These are phyloP conservation scores for Physaria fendleri DNA, from an alignment of 345 rosid genomes.

Conservation along the genomic window DNA sequence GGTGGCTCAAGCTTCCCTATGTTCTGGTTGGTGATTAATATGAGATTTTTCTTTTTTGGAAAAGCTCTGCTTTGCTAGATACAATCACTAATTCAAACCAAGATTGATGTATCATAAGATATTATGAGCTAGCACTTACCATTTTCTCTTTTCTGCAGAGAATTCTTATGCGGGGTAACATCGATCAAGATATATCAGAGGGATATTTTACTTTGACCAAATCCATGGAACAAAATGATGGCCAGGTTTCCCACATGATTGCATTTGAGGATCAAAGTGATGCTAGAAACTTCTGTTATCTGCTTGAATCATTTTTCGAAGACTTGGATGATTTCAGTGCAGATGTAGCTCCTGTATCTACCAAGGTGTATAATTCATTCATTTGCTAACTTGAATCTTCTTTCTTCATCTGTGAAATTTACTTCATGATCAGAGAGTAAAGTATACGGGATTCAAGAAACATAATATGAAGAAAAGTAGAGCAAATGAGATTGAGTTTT, in stretches of 20 bases:
- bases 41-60: neutral
- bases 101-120: neutral
- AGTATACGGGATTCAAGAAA: neutral
- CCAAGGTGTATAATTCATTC: slow-evolving; percentile 37
- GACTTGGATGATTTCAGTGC: slow-evolving; percentile 58
- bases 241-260: slow-evolving; percentile 35
- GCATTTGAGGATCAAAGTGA: slow-evolving; percentile 72
- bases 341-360: slow-evolving; percentile 51
- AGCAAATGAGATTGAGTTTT: neutral
- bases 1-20: slow-evolving; percentile 84
- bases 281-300: slow-evolving; percentile 72
- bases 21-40: slow-evolving; percentile 43
- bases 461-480: no score
- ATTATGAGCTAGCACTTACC: neutral
- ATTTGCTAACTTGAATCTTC: neutral
- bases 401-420: neutral
- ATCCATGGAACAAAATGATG: slow-evolving; percentile 28
- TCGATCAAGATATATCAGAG: slow-evolving; percentile 38
- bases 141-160: slow-evolving; percentile 37
- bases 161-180: slow-evolving; percentile 54
- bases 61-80: neutral
- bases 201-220: slow-evolving; percentile 45
- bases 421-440: neutral
- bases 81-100: neutral
- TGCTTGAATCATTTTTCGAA: slow-evolving; percentile 64